Base-by-base conservation (phyloP, 495 filamentous ascomycete genomes). In the Penicillium salamii region DNA sequence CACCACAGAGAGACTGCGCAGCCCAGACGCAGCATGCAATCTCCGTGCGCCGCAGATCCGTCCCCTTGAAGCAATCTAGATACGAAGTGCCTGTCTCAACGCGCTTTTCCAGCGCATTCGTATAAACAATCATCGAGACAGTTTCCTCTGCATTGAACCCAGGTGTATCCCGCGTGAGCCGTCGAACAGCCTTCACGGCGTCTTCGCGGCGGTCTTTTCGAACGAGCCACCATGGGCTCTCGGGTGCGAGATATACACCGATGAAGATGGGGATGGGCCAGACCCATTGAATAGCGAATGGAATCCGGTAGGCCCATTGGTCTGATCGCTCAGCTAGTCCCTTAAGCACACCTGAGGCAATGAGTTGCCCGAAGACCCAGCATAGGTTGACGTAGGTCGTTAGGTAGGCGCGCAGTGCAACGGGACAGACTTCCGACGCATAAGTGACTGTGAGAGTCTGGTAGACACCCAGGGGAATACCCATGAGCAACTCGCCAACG, bases 221-320 rank as follows among this genome's bases (percentile, higher is more conserved):
- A 33, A 91, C 83, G 3, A 90, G 79, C 88, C 88, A 91, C 87
- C 86, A 91, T 0, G 88, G 88, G 1, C 77, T 83, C 62, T 92
- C 88, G 1, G 88, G 88, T 0, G 86, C 86, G 9, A 89, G 78
- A 26, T 70, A 74, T 49, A 88, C 79, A 9, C 84, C 84, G 28
- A 89, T 72, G 35, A 86, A 76, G 5, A 92, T 71, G 0, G 86
- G 86, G 0, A 84, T 60, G 0, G 87, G 86, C 86, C 87, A 91
- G 71, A 89, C 83, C 88, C 88, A 92, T 68, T 92, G 88, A 1
- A 89, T 58, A 4, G 79, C 82, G 56, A 87, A 89, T 0, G 84
- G 83, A 33, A 83, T 79, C 8, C 79, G 72, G 60, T 86, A 87
- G 1, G 78, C 75, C 83, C 83, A 87, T 54, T 85, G 56, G 33